Evolutionary conservation across 225 moss, liverwort and hornwort species (phyloP).

Genomic region (Takakia lepidozioides): DNA sequence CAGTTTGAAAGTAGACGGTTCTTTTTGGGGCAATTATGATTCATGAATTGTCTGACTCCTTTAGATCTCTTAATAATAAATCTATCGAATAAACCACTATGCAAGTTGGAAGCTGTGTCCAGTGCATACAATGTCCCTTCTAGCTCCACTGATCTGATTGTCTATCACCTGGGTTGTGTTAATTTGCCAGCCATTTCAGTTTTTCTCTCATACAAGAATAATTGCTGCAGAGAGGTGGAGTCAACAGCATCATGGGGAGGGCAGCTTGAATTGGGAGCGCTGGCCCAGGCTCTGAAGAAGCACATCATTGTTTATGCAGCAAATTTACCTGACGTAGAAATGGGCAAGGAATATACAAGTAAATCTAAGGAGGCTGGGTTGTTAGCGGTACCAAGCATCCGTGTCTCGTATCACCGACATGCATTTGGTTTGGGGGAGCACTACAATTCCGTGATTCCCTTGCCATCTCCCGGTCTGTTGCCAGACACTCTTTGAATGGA

Average conservation of each 20-base stretch:
- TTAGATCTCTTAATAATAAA: too few species aligned
- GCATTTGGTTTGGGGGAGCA: constrained; percentile 98
- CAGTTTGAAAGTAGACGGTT: too few species aligned
- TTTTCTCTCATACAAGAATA: too few species aligned
- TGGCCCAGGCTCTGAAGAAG: constrained; percentile 74
- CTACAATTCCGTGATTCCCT: constrained; percentile 87
- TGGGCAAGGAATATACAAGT: constrained; percentile 68
- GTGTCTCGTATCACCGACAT: constrained; percentile 87
- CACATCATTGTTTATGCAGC: constrained; percentile 86
- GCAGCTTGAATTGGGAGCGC: constrained; percentile 83
- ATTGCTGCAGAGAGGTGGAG: constrained; percentile 52
- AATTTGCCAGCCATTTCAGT: too few species aligned
- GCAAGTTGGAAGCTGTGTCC: too few species aligned
- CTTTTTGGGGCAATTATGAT: too few species aligned
- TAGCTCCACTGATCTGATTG: too few species aligned
- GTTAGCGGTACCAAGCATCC: constrained; percentile 23
- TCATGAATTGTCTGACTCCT: too few species aligned
- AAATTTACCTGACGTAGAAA: constrained; percentile 72
- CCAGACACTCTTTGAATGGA: too few species aligned
- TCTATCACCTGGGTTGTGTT: too few species aligned
- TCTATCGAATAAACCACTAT: too few species aligned
- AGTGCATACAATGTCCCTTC: too few species aligned
- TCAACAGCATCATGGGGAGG: constrained; percentile 92
- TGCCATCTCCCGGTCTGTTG: constrained; percentile 5
- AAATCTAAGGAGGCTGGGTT: constrained; percentile 17